A percentile compares a stretch with the other conserved stretches of the same genome.
phyloP scores from a whole-genome alignment of 2,329 filamentous ascomycete genomes.

The Diplodia seriata region DNA sequence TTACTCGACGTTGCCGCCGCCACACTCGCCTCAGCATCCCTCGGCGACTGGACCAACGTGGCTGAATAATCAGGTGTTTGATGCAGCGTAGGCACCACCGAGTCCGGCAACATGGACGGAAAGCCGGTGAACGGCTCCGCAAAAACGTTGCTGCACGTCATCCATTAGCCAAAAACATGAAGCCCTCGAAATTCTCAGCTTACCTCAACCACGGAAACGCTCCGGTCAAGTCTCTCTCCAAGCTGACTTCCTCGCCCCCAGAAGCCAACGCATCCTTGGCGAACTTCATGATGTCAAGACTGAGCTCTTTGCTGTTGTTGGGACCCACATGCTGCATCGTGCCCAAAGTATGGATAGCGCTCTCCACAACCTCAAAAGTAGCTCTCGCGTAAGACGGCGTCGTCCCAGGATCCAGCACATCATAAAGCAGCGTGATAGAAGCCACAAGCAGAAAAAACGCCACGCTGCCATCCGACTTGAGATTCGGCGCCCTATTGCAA shows the following conservation, averaged over 20 bases:
- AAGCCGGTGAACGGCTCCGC: background rate
- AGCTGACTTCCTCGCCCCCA: background rate
- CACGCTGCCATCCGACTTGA: slow-evolving; percentile 3
- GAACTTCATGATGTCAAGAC: slow-evolving; percentile 21
- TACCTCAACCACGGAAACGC: slow-evolving; percentile 15
- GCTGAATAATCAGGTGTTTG: background rate
- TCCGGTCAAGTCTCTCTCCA: background rate
- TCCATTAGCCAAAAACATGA: background rate
- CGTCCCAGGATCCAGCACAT: slow-evolving; percentile 8
- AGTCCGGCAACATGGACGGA: background rate
- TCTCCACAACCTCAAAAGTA: slow-evolving; percentile 12
- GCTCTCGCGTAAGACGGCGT: background rate
- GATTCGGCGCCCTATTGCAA: background rate
- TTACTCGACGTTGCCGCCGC: background rate
- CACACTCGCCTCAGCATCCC: background rate
- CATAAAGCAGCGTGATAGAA: slow-evolving; percentile 8
- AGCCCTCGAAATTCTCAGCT: background rate
- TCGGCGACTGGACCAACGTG: no score
- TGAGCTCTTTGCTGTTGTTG: slow-evolving; percentile 7
- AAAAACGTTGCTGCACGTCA: background rate
- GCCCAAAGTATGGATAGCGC: background rate
- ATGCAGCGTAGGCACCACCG: background rate
- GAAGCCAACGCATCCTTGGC: slow-evolving; percentile 12
- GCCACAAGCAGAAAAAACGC: background rate
- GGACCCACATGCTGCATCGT: slow-evolving; percentile 15